A percentile compares a stretch with the other conserved stretches of the same genome.
Evolutionary conservation across 495 filamentous ascomycete species (phyloP).

Genomic region (Bathelium albidoporum): DNA sequence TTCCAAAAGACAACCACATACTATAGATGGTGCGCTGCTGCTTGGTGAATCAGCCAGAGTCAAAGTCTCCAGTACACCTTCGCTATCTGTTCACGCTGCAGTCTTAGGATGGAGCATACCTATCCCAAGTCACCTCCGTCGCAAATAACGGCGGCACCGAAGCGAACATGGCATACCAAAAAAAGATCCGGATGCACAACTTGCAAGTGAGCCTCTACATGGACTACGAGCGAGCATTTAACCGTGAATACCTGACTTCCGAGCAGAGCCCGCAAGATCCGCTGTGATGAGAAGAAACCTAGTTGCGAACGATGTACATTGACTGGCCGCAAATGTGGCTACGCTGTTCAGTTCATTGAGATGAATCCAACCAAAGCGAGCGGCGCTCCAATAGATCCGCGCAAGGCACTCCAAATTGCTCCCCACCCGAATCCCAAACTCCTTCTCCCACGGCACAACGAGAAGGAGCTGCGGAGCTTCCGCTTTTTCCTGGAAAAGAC

Average conservation of each 20-base stretch:
- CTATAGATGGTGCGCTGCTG: neutral
- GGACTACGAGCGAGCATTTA: neutral
- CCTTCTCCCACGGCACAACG: neutral
- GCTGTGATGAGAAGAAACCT: conserved; percentile 17
- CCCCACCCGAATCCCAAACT: neutral
- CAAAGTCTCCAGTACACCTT: neutral
- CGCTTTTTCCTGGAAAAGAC: neutral
- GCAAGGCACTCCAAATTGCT: neutral
- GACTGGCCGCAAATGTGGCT: conserved; percentile 18
- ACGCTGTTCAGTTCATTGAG: neutral
- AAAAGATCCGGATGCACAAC: neutral
- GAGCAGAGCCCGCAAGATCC: conserved; percentile 11
- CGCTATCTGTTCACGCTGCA: neutral
- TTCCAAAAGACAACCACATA: neutral
- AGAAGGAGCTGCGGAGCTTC: neutral
- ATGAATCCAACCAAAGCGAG: neutral
- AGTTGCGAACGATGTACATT: conserved; percentile 14
- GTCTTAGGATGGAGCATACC: neutral
- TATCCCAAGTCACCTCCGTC: neutral
- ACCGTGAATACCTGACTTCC: neutral
- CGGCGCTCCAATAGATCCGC: neutral
- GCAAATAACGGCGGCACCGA: neutral
- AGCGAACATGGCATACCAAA: neutral
- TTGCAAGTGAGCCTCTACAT: neutral
- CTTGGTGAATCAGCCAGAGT: neutral